phyloP scores from a whole-genome alignment of 305 asterid genomes.

The Fraxinus platypoda region DNA sequence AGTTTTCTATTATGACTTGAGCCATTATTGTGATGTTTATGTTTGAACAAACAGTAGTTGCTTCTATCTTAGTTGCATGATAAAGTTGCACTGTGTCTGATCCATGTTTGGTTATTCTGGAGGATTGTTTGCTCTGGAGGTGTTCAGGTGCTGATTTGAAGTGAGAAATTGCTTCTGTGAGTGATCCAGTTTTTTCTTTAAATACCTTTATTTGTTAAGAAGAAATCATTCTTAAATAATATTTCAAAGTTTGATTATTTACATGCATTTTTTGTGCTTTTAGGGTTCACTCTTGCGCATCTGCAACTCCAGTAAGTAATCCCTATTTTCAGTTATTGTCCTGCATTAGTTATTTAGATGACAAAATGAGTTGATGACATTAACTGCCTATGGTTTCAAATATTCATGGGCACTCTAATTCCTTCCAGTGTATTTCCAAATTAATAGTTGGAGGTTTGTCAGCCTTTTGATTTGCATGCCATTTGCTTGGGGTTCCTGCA shows the following conservation, averaged over 20 bases:
- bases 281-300: conserved; percentile 41
- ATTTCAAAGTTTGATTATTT: conserved; percentile 21
- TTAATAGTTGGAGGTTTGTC: not conserved
- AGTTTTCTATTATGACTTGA: conserved; percentile 4
- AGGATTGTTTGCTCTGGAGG: conserved; percentile 62
- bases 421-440: not conserved
- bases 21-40: not conserved
- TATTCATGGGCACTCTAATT: not conserved
- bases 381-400: not conserved
- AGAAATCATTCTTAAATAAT: not conserved
- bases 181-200: conserved; percentile 31
- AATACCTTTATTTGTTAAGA: conserved; percentile 4
- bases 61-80: conserved; percentile 27
- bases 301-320: conserved; percentile 48
- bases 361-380: not conserved
- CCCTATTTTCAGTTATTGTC: conserved; percentile 13
- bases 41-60: conserved; percentile 23
- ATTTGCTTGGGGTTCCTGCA: conserved; percentile 33
- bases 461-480: not conserved
- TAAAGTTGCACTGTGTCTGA: conserved; percentile 53
- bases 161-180: conserved; percentile 44
- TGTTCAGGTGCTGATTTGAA: conserved; percentile 56
- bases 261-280: conserved; percentile 40
- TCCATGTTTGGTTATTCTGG: conserved; percentile 79
- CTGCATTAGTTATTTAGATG: not conserved